Conservation (phyloP, 2,329 filamentous ascomycete genomes). For the Sarocladium brachiariae region DNA sequence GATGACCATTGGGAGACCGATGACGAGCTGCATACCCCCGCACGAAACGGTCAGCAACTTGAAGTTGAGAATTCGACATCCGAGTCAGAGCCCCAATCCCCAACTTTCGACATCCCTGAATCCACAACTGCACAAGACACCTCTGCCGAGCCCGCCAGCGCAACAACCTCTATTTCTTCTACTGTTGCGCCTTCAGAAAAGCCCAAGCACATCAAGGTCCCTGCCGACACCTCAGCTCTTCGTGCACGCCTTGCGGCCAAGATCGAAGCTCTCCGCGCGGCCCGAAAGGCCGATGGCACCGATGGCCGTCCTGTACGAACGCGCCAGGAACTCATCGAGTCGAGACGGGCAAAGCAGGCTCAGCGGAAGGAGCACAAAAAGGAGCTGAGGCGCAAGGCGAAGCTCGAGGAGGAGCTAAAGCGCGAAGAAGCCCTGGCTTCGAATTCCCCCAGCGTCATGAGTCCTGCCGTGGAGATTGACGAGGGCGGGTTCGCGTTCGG, state of each 20-base stretch:
- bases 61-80: constrained; percentile 22
- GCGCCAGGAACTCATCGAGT: constrained; percentile 86
- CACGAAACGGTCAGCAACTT: constrained; percentile 2
- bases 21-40: constrained; percentile 2
- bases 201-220: constrained; percentile 60
- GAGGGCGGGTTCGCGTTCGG: constrained; percentile 70
- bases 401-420: constrained; percentile 67
- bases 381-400: constrained; percentile 68
- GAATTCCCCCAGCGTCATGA: constrained; percentile 55
- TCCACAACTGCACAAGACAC: constrained; percentile 30
- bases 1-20: constrained; percentile 7
- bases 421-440: constrained; percentile 57
- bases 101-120: constrained; percentile 51
- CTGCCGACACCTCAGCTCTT: constrained; percentile 66
- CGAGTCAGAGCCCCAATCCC: constrained; percentile 42
- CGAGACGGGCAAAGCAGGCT: constrained; percentile 78
- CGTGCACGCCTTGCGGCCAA: constrained; percentile 73
- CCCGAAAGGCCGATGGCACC: constrained; percentile 78
- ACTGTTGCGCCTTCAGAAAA: constrained; percentile 53
- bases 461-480: constrained; percentile 44
- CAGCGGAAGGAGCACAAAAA: constrained; percentile 86
- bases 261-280: constrained; percentile 77
- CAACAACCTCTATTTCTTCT: constrained; percentile 64
- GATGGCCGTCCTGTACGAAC: constrained; percentile 74
- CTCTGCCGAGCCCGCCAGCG: constrained; percentile 42